Conservation (phyloP, 305 asterid genomes). For the Fraxinus platypoda region DNA sequence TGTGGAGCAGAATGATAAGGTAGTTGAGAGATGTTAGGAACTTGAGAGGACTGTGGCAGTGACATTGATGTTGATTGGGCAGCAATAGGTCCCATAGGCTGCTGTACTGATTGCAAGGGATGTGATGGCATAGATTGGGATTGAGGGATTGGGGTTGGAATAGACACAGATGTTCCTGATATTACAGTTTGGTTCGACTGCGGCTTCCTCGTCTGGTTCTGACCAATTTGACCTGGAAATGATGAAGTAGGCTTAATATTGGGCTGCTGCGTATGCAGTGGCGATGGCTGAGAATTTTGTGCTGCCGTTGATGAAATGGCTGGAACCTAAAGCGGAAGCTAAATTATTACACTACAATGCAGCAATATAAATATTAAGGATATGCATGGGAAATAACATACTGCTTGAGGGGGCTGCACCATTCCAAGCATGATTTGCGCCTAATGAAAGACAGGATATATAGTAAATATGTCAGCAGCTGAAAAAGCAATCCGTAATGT, state of each 20-base stretch:
- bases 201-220: constrained; percentile 65
- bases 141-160: constrained; percentile 50
- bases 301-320: constrained; percentile 47
- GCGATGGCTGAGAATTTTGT: constrained; percentile 54
- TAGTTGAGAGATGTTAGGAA: constrained; percentile 50
- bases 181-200: constrained; percentile 47
- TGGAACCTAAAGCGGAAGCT: constrained; percentile 42
- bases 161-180: constrained; percentile 40
- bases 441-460: constrained; percentile 35
- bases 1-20: constrained; percentile 70
- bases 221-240: constrained; percentile 51
- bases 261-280: constrained; percentile 48
- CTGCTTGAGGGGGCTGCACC: constrained; percentile 80
- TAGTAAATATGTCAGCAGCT: constrained; percentile 19
- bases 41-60: constrained; percentile 56
- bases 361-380: constrained; percentile 21
- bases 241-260: constrained; percentile 49
- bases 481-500: constrained; percentile 2
- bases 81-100: constrained; percentile 52
- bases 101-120: constrained; percentile 47
- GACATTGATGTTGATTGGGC: constrained; percentile 55
- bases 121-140: constrained; percentile 56
- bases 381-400: constrained; percentile 34
- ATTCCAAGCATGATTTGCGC: constrained; percentile 96
- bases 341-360: constrained; percentile 20